Percentiles rank a stretch among this genome's conserved stretches.
Evolutionary conservation across 192 early-diverging fungal genomes (phyloP).

Genomic region (Backusella morwellensis): DNA sequence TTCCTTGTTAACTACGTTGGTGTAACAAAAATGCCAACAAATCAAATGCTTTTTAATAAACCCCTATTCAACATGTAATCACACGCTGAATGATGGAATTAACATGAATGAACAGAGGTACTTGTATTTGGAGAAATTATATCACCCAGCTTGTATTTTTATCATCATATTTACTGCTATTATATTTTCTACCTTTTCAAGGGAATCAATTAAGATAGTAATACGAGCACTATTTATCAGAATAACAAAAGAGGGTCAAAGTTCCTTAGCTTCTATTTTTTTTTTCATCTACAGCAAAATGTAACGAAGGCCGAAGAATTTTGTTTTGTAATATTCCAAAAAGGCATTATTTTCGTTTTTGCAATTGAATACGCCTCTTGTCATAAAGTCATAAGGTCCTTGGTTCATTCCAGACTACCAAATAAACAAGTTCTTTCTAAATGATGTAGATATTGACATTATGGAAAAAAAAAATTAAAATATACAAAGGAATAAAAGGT

Average conservation of each 20-base stretch:
- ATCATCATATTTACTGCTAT: neutral
- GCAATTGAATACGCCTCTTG: neutral
- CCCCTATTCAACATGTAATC: neutral
- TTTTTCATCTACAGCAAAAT: neutral
- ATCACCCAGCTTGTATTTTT: neutral
- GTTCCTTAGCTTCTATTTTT: neutral
- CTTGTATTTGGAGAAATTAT: neutral
- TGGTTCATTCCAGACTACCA: neutral
- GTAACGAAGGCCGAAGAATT: neutral
- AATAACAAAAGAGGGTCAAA: neutral
- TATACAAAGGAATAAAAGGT: neutral
- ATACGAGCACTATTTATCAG: neutral
- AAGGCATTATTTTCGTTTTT: neutral
- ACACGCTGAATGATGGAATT: neutral
- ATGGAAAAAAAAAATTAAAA: neutral
- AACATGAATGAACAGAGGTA: neutral
- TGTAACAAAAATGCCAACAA: neutral
- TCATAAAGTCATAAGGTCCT: neutral
- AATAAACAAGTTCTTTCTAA: neutral
- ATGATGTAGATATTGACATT: neutral
- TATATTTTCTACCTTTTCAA: neutral
- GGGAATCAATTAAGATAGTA: neutral
- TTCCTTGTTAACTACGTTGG: neutral
- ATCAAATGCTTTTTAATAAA: conserved; percentile 1
- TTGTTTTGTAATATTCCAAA: neutral